Evolutionary conservation across 192 early-diverging fungal genomes (phyloP).

Genomic region (Neocallimastix lanati): DNA sequence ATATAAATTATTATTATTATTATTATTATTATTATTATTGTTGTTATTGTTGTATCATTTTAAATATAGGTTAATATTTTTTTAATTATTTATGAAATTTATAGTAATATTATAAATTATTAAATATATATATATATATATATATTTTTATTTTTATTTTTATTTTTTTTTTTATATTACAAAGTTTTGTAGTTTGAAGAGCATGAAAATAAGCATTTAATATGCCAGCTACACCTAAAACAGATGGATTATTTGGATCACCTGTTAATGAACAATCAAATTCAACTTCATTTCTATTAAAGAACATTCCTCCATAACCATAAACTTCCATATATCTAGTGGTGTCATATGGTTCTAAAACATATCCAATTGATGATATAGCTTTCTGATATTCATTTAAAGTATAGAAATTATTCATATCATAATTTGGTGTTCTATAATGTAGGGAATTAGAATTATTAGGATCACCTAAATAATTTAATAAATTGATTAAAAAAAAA

Average conservation of each 20-base stretch:
- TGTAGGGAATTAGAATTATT: neutral
- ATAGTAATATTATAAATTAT: no score
- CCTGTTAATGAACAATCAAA: neutral
- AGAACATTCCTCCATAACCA: neutral
- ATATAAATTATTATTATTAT: no score
- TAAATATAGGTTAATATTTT: no score
- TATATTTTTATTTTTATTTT: no score
- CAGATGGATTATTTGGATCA: neutral
- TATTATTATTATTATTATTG: no score
- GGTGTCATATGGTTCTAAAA: neutral
- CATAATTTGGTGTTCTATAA: neutral
- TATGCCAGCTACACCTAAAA: neutral
- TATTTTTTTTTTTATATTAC: no score
- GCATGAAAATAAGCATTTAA: neutral
- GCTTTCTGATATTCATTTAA: neutral
- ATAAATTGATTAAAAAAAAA: no score
- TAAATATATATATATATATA: no score
- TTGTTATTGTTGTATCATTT: no score
- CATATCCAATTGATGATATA: neutral
- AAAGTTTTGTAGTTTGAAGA: neutral
- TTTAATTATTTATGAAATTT: no score
- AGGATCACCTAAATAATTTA: neutral
- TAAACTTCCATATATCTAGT: neutral
- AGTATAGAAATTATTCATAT: neutral
- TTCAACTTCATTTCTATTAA: neutral